A percentile compares a stretch with the other conserved stretches of the same genome.
Evolutionary conservation across 2,329 filamentous ascomycete species (phyloP).

Genomic region (Emmonsia crescens): DNA sequence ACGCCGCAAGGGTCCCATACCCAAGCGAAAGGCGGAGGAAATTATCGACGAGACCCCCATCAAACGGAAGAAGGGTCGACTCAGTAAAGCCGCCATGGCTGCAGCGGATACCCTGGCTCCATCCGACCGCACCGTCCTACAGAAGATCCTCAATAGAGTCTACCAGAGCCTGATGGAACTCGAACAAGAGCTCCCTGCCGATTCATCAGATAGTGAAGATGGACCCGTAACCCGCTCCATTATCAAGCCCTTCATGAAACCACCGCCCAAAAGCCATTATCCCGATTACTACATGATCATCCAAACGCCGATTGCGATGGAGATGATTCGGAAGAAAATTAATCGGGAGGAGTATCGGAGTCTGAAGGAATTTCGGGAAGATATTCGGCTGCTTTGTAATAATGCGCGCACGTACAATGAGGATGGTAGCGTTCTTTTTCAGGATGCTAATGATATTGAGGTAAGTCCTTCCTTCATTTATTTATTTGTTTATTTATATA

Average conservation of each 20-base stretch:
- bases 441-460: slow-evolving; percentile 87
- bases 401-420: slow-evolving; percentile 97
- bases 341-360: slow-evolving; percentile 88
- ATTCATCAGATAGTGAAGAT: slow-evolving; percentile 43
- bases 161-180: slow-evolving; percentile 74
- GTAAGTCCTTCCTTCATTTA: slow-evolving; percentile 42
- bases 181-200: slow-evolving; percentile 57
- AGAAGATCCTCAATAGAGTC: slow-evolving; percentile 64
- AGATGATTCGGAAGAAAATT: slow-evolving; percentile 86
- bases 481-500: slow-evolving; percentile 1
- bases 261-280: slow-evolving; percentile 80
- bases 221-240: slow-evolving; percentile 59
- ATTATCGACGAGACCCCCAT: slow-evolving; percentile 66
- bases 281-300: slow-evolving; percentile 95
- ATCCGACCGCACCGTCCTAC: slow-evolving; percentile 64
- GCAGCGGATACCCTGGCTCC: slow-evolving; percentile 50
- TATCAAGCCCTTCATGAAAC: slow-evolving; percentile 86
- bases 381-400: slow-evolving; percentile 72
- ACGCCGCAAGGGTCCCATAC: slow-evolving; percentile 66
- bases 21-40: slow-evolving; percentile 81
- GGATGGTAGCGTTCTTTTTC: slow-evolving; percentile 81
- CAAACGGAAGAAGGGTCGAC: slow-evolving; percentile 65
- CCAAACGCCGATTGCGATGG: slow-evolving; percentile 86
- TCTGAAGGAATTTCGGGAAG: slow-evolving; percentile 67
- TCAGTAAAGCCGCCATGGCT: slow-evolving; percentile 47